Percentiles rank a stretch among this genome's conserved stretches.
These are phyloP conservation scores for Pelargonium myrrhifolium DNA, from an alignment of 441 rosid genomes.

Conservation along the genomic window DNA sequence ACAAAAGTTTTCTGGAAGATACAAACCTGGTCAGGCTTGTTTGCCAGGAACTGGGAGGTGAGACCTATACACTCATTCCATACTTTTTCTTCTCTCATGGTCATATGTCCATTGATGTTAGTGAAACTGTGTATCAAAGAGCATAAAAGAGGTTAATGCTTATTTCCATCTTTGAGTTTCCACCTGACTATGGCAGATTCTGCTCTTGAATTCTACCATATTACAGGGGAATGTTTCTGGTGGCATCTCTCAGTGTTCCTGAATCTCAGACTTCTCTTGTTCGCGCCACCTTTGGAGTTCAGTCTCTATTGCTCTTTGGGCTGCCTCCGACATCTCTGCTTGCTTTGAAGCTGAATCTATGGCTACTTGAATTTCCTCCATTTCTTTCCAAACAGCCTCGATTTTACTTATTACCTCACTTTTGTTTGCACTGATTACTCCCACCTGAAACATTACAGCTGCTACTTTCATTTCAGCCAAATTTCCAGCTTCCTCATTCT, in stretches of 20 bases:
- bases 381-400: slow-evolving; percentile 61
- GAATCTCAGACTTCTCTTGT: slow-evolving; percentile 72
- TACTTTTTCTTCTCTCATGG: neutral
- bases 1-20: neutral
- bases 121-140: neutral
- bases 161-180: neutral
- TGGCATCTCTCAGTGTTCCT: slow-evolving; percentile 21
- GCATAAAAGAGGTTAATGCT: neutral
- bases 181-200: slow-evolving; percentile 23
- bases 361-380: slow-evolving; percentile 62
- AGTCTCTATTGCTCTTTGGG: slow-evolving; percentile 86
- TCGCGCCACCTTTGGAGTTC: slow-evolving; percentile 88
- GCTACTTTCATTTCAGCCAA: slow-evolving; percentile 88
- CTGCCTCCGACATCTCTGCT: slow-evolving; percentile 96
- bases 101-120: neutral
- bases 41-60: neutral
- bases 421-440: slow-evolving; percentile 90
- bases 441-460: slow-evolving; percentile 89
- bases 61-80: neutral
- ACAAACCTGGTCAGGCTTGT: neutral
- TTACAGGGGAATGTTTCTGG: slow-evolving; percentile 44
- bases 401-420: slow-evolving; percentile 68
- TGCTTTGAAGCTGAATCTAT: slow-evolving; percentile 61
- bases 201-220: slow-evolving; percentile 41
- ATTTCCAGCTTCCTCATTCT: slow-evolving; percentile 62